phyloP scores from a whole-genome alignment of 1,139 yeast genomes.

The Protomyces inundatus region DNA sequence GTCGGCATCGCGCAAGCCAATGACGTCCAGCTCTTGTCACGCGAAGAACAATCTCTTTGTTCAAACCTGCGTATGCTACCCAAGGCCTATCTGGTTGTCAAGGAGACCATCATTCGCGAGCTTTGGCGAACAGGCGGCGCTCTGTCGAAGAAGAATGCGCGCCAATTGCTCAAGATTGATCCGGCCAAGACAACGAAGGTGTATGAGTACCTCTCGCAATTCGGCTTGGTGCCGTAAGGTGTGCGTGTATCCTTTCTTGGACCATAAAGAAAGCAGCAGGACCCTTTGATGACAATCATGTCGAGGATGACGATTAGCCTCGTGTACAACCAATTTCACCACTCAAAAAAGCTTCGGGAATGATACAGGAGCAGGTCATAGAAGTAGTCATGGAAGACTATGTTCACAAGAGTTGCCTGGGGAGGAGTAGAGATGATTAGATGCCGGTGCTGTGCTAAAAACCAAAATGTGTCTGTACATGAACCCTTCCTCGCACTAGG shows the following conservation, averaged over 20 bases:
- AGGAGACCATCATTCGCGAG: constrained; percentile 85
- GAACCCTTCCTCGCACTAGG: no score
- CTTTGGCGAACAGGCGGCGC: constrained; percentile 78
- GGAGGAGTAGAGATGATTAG: not conserved
- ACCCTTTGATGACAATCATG: not conserved
- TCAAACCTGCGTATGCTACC: constrained; percentile 79
- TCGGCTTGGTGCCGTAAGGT: constrained; percentile 60
- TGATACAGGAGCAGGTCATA: not conserved
- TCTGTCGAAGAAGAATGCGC: constrained; percentile 73
- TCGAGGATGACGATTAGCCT: not conserved
- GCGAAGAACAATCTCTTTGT: constrained; percentile 82
- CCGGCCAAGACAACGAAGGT: constrained; percentile 79
- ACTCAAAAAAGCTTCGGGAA: not conserved
- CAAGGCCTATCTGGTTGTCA: constrained; percentile 87
- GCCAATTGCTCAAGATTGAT: constrained; percentile 78
- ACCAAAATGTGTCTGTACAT: no score
- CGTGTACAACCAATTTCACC: not conserved
- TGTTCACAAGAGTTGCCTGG: no score
- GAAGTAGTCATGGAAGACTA: no score
- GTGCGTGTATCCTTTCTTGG: not conserved
- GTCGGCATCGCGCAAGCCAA: constrained; percentile 75
- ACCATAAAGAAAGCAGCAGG: not conserved
- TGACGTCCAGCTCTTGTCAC: constrained; percentile 73
- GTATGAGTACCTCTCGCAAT: constrained; percentile 85
- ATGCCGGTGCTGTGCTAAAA: not conserved